Percentiles rank a stretch among this genome's conserved stretches.
Conservation (phyloP, 2,329 filamentous ascomycete genomes). For the Calonectria ilicicola region DNA sequence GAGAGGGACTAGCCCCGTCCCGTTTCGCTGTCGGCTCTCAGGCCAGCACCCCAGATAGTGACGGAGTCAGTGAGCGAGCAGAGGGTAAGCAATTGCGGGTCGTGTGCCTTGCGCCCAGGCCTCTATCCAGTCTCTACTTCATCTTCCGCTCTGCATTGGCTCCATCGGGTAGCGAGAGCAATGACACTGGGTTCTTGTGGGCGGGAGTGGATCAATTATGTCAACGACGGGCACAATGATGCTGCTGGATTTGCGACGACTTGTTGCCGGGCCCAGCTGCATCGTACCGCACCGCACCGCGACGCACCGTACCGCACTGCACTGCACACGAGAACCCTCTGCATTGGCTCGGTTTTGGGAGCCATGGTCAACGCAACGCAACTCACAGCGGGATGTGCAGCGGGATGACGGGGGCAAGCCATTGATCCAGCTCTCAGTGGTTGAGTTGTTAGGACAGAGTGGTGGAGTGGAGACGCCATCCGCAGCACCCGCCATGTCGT, state of each 20-base stretch:
- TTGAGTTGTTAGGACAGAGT: background rate
- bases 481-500: background rate
- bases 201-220: constrained; percentile 2
- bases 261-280: background rate
- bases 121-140: constrained; percentile 1
- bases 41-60: constrained; percentile 1
- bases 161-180: constrained; percentile 7
- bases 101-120: constrained; percentile 4
- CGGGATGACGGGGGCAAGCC: constrained; percentile 6
- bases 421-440: background rate
- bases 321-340: background rate
- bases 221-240: background rate
- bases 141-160: background rate
- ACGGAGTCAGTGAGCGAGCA: background rate
- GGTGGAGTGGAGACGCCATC: constrained; percentile 3
- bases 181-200: constrained; percentile 4
- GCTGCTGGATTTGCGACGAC: background rate
- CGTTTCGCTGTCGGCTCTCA: background rate
- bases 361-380: background rate
- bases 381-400: constrained; percentile 17
- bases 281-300: background rate
- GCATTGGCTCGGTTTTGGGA: background rate
- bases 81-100: constrained; percentile 6
- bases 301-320: background rate
- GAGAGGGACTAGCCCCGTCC: constrained; percentile 10